Evolutionary conservation across 2,329 filamentous ascomycete genomes (phyloP), one percentile per base, ranked within the genome.

Genomic region (Dactylonectria macrodidyma): DNA sequence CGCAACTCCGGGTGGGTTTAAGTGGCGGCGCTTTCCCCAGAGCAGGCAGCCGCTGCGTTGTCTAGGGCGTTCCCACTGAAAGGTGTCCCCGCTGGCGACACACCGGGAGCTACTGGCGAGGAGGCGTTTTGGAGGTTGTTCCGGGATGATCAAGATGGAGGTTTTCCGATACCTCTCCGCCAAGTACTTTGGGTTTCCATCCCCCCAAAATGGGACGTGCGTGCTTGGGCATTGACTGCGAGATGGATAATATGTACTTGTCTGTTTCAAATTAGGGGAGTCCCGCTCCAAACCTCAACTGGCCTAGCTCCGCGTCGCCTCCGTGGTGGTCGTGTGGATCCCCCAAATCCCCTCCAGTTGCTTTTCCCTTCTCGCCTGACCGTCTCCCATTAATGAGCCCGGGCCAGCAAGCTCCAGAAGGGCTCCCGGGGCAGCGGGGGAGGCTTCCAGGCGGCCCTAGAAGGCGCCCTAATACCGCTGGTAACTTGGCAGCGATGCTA

Each of bases 221-320:
- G 58, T 30, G 24, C 59, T 66, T 66, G 64, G 64, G 64, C 64
- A 62, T 66, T 58, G 64, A 66, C 60, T 69, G 64, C 52, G 55
- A 60, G 46, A 50, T 62, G 59, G 56, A 47, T 65, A 62, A 52
- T 58, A 19, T 19, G 19, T 19, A 58, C 41, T 65, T 71, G 57
- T 66, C 59, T 74, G 76, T 78, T 78, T 78, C 76, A 74, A 72
- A 73, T 74, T 75, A 73, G 72, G 41, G 41, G 63, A 67, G 63
- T 59, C 59, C 44, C 66, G 19, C 19, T 51, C 73, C 67, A 73
- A 59, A n/a, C 72, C 67, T 34, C 38, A 68, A 60, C 19, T 4
- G 60, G 72, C 51, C 59, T 74, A 71, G 69, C 47, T 44, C 63
- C 46, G 34, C 66, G 65, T 67, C 55, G 50, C 59, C 62, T 62